Base-by-base conservation (phyloP, 2,329 filamentous ascomycete genomes). In the Apiospora saccharicola region DNA sequence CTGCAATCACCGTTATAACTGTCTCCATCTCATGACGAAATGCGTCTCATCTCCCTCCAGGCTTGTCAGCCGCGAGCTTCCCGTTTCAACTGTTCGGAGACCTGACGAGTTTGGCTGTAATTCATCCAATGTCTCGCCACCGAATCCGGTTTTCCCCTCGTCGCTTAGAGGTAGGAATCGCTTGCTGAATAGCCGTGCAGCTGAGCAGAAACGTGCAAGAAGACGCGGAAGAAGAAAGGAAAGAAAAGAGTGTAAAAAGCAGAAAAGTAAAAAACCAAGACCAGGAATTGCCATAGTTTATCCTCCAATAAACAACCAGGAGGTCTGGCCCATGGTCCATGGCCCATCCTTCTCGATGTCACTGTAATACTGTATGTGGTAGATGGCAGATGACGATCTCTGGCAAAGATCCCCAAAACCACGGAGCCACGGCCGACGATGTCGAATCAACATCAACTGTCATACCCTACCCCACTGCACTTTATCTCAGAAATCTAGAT, bases 401-500 rank as follows among this genome's bases (percentile, higher is more conserved):
- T 64, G n/a, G 57, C 57, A 41, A 41, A 37, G 57, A 41, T 4
- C 19, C 37, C 37, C 37, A 30, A 19, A 41, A 30, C 26, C 26
- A 30, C 26, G 26, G 26, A 30, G 26, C 34, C 34, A 37, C 34
- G 19, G 19, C 19, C 57, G 19, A n/a, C 57, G 57, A 64, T 41
- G 34, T 64, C 57, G 49, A 61, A 37, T 22, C 53, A 37, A 41
- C 34, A n/a, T 64, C 3, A 4, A 24, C 10, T 64, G 34, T 41
- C 57, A 37, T 41, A 41, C 57, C 37, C 37, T 64, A 64, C 57
- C 34, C 57, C 57, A n/a, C 57, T 41, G 22, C 57, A 64, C 57
- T 64, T 41, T n/a, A 64, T 64, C 34, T 64, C 57, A 22, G 30
- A 41, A 41, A 64, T 64, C 57, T 64, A 41, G 57, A 64, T 64